A percentile compares a stretch with the other conserved stretches of the same genome.
Evolutionary conservation across 2,329 filamentous ascomycete genomes (phyloP).

Genomic region (Westerdykella ornata): DNA sequence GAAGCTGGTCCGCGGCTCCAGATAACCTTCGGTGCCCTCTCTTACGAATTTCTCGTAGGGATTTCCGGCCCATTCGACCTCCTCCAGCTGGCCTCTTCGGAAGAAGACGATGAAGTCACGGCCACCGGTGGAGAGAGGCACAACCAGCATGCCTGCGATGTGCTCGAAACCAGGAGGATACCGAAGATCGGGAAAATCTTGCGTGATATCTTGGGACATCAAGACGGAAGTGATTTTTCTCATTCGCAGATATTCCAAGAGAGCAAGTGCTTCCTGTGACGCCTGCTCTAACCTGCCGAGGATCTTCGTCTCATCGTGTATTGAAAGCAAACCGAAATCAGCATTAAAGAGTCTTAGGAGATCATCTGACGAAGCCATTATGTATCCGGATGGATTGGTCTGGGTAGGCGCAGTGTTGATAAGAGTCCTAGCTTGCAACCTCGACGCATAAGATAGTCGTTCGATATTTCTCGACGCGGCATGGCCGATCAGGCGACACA

Average conservation of each 20-base stretch:
- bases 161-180: constrained; percentile 73
- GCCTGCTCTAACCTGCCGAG: constrained; percentile 62
- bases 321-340: constrained; percentile 78
- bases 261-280: constrained; percentile 73
- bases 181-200: constrained; percentile 73
- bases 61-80: constrained; percentile 81
- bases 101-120: constrained; percentile 88
- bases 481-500: constrained; percentile 83
- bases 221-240: constrained; percentile 67
- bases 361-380: constrained; percentile 83
- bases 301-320: constrained; percentile 82
- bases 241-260: constrained; percentile 79
- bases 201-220: constrained; percentile 66
- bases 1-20: constrained; percentile 76
- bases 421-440: constrained; percentile 76
- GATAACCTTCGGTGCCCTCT: constrained; percentile 63
- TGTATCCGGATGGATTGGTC: constrained; percentile 79
- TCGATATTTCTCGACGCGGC: constrained; percentile 83
- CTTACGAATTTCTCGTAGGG: constrained; percentile 73
- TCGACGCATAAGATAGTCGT: constrained; percentile 74
- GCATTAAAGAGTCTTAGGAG: constrained; percentile 77
- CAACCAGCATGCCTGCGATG: constrained; percentile 72
- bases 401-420: constrained; percentile 79
- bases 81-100: constrained; percentile 65
- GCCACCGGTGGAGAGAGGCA: constrained; percentile 69